Evolutionary conservation across 2,329 filamentous ascomycete genomes (phyloP).

Genomic region (Fusarium nematophilum): DNA sequence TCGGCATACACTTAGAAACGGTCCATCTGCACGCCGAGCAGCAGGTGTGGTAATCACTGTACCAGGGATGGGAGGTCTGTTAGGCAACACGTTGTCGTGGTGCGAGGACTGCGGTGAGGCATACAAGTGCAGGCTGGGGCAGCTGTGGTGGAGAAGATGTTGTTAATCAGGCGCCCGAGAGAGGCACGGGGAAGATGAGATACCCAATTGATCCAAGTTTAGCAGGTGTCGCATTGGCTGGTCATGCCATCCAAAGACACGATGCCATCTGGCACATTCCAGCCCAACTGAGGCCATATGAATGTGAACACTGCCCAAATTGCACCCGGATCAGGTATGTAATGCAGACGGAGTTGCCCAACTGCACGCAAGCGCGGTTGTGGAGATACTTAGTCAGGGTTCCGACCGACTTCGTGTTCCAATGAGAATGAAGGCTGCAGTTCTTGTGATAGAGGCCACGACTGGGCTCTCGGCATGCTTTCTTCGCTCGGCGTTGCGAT

Average conservation of each 20-base stretch:
- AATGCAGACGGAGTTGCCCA: slow-evolving; percentile 35
- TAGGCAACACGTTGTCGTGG: slow-evolving; percentile 26
- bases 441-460: slow-evolving; percentile 31
- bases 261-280: slow-evolving; percentile 59
- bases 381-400: slow-evolving; percentile 39
- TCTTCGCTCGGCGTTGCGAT: too few relatives aligned
- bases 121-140: slow-evolving; percentile 27
- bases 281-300: slow-evolving; percentile 38
- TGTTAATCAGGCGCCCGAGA: slow-evolving; percentile 30
- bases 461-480: slow-evolving; percentile 1
- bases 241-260: slow-evolving; percentile 55
- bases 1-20: slow-evolving; percentile 7
- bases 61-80: slow-evolving; percentile 24
- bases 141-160: slow-evolving; percentile 31
- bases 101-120: slow-evolving; percentile 34
- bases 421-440: slow-evolving; percentile 39
- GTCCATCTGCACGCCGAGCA: slow-evolving; percentile 8
- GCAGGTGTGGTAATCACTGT: slow-evolving; percentile 13
- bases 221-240: slow-evolving; percentile 35
- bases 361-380: slow-evolving; percentile 35
- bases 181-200: slow-evolving; percentile 40
- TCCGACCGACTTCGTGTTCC: slow-evolving; percentile 36
- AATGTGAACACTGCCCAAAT: slow-evolving; percentile 38
- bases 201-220: slow-evolving; percentile 42
- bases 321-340: slow-evolving; percentile 32